Conservation (phyloP, 2,329 filamentous ascomycete species). For the Dendryphion nanum region DNA sequence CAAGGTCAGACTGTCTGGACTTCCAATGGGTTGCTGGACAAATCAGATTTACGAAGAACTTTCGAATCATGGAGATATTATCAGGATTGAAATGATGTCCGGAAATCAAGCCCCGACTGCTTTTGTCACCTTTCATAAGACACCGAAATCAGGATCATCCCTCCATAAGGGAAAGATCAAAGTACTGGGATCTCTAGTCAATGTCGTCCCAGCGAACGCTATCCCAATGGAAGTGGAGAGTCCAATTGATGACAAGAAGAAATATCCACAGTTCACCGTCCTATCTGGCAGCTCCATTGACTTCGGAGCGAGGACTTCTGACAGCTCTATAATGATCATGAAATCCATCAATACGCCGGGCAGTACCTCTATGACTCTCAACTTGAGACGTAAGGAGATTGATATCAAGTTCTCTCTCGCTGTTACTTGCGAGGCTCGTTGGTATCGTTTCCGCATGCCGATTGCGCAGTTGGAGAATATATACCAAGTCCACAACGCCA, state of each 20-base stretch:
- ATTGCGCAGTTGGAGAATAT: constrained; percentile 46
- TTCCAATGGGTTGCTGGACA: constrained; percentile 18
- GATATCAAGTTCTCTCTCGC: constrained; percentile 45
- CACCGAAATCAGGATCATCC: too few species aligned
- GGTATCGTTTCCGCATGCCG: constrained; percentile 46
- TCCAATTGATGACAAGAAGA: too few species aligned
- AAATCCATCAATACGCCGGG: constrained; percentile 40
- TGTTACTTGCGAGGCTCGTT: constrained; percentile 11
- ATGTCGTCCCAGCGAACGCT: too few species aligned
- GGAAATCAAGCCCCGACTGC: constrained; percentile 12
- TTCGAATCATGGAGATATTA: constrained; percentile 23
- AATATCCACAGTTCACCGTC: constrained; percentile 25
- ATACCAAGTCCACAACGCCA: constrained; percentile 19
- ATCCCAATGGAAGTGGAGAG: too few species aligned
- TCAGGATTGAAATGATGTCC: constrained; percentile 26
- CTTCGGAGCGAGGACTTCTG: constrained; percentile 60
- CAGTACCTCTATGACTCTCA: constrained; percentile 38
- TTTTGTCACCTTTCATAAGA: constrained; percentile 25
- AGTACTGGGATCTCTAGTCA: too few species aligned
- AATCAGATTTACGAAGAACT: constrained; percentile 21
- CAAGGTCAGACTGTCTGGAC: constrained; percentile 17
- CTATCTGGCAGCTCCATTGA: constrained; percentile 48
- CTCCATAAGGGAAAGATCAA: too few species aligned
- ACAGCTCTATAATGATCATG: constrained; percentile 60
- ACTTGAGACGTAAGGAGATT: constrained; percentile 46